Evolutionary conservation across 2,329 filamentous ascomycete species (phyloP), one percentile per base, ranked within the genome.

Genomic region (Colletotrichum sp.): DNA sequence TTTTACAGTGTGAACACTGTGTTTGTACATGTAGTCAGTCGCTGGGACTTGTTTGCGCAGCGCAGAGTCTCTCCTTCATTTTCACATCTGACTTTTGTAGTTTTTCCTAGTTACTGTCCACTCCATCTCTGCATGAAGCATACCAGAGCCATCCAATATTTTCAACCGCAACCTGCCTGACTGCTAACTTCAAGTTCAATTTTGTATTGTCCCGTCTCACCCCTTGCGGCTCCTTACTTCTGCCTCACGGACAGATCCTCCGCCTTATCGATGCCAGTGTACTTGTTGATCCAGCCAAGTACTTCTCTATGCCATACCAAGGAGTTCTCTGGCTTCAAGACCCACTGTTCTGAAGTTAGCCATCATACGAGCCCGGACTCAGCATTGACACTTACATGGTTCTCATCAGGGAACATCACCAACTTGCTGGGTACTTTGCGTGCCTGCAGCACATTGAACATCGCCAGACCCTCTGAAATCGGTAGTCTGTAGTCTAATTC

Each of bases 291-390:
- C 92, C 95, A 98, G 72, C 92, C 92, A 34, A 98, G 82, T 18
- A 99, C 96, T 74, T 95, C 94, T 72, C 91, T 91, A 81, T 99
- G 96, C 97, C 97, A 99, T 24, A 98, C 90, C 21, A 98, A 87
- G 5, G 93, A 94, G 84, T 99, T 99, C 85, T 98, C 96, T 0
- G 94, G 95, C 83, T 98, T 98, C 70, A 98, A 82, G 6, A 98
- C 96, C 95, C 95, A 93, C 91, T 92, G 67, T 57, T 30, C n/a
- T 15, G 7, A 21, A 52, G 49, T 63, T 49, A 76, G 76, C 77
- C 89, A 24, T 10, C 21, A 10, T 32, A 18, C 16, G 4, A 52
- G 16, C 36, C 8, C 21, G 16, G 26, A 13, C 2, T n/a, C 26
- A 30, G 39, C 12, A 28, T 5, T 21, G 26, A 21, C 34, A 83